Evolutionary conservation across 768 basidiomycete genomes (phyloP).

Genomic region (Dioszegia crocea): DNA sequence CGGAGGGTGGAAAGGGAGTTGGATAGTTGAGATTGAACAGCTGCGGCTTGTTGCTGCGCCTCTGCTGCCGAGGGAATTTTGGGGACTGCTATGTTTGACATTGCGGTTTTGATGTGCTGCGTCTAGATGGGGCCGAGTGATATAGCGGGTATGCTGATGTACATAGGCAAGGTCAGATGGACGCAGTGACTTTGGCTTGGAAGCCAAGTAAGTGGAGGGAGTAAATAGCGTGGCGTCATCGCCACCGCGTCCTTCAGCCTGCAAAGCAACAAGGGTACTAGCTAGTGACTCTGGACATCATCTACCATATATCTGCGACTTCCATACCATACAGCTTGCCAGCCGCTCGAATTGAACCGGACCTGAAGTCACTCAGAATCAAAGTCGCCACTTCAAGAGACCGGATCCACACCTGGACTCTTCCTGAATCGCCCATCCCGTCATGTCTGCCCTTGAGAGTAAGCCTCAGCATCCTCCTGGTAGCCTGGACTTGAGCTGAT

Average conservation of each 20-base stretch:
- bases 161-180: too few species aligned
- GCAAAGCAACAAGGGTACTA: too few species aligned
- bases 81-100: background rate
- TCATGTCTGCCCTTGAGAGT: constrained; percentile 9
- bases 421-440: too few species aligned
- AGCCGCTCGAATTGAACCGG: too few species aligned
- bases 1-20: constrained; percentile 35
- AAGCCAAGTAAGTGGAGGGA: background rate
- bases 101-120: background rate
- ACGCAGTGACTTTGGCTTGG: background rate
- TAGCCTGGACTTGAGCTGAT: background rate
- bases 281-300: too few species aligned
- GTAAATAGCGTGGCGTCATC: background rate
- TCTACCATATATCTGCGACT: too few species aligned
- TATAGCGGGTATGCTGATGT: background rate
- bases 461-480: background rate
- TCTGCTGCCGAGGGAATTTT: background rate
- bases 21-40: constrained; percentile 17
- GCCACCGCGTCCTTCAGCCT: background rate
- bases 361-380: too few species aligned
- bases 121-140: background rate
- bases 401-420: too few species aligned
- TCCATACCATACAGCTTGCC: too few species aligned
- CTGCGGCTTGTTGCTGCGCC: constrained; percentile 3
- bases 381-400: too few species aligned